These are phyloP conservation scores for Streptanthus diversifolius DNA, from an alignment of 345 rosid genomes.

Conservation along the genomic window DNA sequence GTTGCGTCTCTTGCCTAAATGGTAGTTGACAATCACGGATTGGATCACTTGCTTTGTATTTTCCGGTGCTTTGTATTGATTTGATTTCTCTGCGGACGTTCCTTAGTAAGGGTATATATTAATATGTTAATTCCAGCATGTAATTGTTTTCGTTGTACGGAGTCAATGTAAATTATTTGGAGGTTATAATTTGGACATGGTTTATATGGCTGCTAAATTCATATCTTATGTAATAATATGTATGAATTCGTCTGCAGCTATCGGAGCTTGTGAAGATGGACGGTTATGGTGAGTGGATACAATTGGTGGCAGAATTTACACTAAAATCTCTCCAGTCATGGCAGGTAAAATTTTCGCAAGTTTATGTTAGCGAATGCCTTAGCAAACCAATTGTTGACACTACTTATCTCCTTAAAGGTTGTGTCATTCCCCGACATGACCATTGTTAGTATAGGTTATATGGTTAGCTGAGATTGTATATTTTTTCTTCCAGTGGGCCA, in stretches of 20 bases:
- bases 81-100: slow-evolving; percentile 1
- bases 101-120: slow-evolving; percentile 11
- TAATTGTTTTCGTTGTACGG: neutral
- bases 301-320: slow-evolving; percentile 90
- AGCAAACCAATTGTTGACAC: neutral
- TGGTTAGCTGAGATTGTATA: slow-evolving; percentile 10
- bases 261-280: slow-evolving; percentile 98
- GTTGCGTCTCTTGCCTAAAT: neutral
- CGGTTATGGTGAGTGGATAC: slow-evolving; percentile 99
- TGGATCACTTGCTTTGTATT: neutral
- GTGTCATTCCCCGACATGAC: neutral
- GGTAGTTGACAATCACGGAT: slow-evolving; percentile 8
- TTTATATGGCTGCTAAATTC: slow-evolving; percentile 5
- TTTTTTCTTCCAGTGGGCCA: slow-evolving; percentile 80
- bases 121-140: slow-evolving; percentile 5
- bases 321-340: slow-evolving; percentile 93
- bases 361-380: neutral
- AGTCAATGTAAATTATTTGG: neutral
- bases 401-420: neutral
- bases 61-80: slow-evolving; percentile 16
- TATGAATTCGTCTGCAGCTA: slow-evolving; percentile 54
- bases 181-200: slow-evolving; percentile 1
- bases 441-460: neutral
- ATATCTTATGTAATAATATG: slow-evolving; percentile 18
- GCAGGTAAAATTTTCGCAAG: slow-evolving; percentile 57